These are phyloP conservation scores for Penicillium manginii DNA, from an alignment of 495 filamentous ascomycete species.

Conservation along the genomic window DNA sequence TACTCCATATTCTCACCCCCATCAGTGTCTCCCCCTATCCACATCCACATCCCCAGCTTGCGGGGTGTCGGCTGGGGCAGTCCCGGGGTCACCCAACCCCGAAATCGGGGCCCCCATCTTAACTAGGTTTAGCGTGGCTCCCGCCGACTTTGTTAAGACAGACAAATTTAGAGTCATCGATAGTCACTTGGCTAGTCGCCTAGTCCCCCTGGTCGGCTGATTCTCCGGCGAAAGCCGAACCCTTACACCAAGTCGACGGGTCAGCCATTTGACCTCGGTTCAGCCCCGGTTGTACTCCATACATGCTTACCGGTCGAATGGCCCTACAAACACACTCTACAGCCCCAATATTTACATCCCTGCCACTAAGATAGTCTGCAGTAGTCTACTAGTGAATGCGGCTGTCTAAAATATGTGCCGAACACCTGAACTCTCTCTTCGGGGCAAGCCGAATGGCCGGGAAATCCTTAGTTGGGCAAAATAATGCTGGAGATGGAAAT, in stretches of 20 bases:
- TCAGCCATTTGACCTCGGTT: conserved; percentile 2
- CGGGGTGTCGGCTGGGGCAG: conserved; percentile 13
- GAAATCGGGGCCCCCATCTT: conserved; percentile 13
- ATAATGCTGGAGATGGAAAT: too few species aligned
- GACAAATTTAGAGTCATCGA: too few species aligned
- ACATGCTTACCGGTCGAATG: background rate
- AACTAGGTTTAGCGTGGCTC: conserved; percentile 6
- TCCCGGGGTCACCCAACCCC: conserved; percentile 22
- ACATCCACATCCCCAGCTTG: background rate
- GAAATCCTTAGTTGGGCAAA: background rate
- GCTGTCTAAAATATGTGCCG: background rate
- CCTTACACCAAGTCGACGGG: background rate
- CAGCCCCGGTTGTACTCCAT: background rate
- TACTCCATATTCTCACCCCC: background rate
- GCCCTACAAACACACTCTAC: background rate
- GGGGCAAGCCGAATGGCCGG: background rate
- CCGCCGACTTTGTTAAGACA: too few species aligned
- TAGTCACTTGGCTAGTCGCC: too few species aligned
- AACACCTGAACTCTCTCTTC: background rate
- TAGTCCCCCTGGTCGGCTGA: too few species aligned
- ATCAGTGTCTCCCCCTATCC: too few species aligned
- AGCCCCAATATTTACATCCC: too few species aligned
- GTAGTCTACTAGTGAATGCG: background rate
- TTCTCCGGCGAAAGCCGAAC: background rate
- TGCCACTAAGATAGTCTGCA: background rate